Evolutionary conservation across 257 asterid genomes (phyloP).

Genomic region (Fraxinus excelsior): DNA sequence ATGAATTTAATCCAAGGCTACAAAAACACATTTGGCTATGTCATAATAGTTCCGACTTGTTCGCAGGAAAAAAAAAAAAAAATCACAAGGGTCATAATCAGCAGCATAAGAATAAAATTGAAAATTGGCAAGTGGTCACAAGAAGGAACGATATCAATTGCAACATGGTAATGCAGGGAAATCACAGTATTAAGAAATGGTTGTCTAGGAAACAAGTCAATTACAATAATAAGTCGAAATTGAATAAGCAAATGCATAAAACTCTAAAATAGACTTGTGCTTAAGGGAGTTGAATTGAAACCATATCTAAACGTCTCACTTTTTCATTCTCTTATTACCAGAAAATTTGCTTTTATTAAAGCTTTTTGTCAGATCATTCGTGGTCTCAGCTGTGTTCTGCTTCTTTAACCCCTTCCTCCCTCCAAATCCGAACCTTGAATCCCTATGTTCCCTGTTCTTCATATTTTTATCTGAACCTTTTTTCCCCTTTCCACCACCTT

Average conservation of each 20-base stretch:
- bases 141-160: not conserved
- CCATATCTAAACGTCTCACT: constrained; percentile 24
- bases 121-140: not conserved
- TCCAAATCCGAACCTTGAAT: constrained; percentile 82
- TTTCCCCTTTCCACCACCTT: constrained; percentile 46
- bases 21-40: no score
- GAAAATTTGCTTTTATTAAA: constrained; percentile 41
- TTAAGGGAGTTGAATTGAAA: not conserved
- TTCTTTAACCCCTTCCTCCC: constrained; percentile 90
- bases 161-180: not conserved
- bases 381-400: constrained; percentile 86
- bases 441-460: constrained; percentile 43
- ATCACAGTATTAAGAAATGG: not conserved
- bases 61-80: no score
- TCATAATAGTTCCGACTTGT: no score
- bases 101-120: not conserved
- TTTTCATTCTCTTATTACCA: constrained; percentile 50
- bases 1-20: no score
- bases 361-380: constrained; percentile 50
- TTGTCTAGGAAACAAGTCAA: not conserved
- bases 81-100: no score
- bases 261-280: not conserved
- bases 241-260: not conserved
- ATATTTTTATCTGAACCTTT: constrained; percentile 41
- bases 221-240: not conserved